These are phyloP conservation scores for Gelatoporia subvermispora DNA, from an alignment of 768 basidiomycete species.

Conservation along the genomic window DNA sequence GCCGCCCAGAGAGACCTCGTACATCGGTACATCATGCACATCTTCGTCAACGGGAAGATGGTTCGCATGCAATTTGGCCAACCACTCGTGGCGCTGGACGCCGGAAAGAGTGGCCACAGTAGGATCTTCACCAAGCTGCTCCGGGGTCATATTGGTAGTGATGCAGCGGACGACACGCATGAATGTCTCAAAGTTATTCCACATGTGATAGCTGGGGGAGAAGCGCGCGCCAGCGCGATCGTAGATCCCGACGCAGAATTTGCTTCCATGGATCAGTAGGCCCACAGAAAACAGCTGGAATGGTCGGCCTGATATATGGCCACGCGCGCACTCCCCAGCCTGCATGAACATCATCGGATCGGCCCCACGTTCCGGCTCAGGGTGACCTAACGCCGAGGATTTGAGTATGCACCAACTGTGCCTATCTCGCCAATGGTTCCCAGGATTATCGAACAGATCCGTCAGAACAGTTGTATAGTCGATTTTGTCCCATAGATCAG, in stretches of 20 bases:
- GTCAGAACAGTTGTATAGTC: not conserved
- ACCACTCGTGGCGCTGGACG: too few relatives aligned
- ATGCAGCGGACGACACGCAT: slow-evolving; percentile 21
- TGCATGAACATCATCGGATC: not conserved
- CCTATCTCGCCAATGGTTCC: not conserved
- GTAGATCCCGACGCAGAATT: slow-evolving; percentile 28
- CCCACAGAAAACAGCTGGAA: slow-evolving; percentile 27
- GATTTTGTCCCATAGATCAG: not conserved
- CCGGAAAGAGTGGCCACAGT: not conserved
- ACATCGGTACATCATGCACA: too few relatives aligned
- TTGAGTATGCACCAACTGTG: not conserved
- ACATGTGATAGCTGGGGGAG: slow-evolving; percentile 22
- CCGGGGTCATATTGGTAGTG: slow-evolving; percentile 1
- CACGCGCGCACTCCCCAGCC: slow-evolving; percentile 22
- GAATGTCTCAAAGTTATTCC: slow-evolving; percentile 15
- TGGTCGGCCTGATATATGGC: slow-evolving; percentile 21
- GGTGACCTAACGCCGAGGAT: not conserved
- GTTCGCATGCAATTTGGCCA: too few relatives aligned
- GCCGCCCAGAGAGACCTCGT: too few relatives aligned
- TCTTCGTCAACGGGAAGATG: too few relatives aligned
- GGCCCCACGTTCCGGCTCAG: not conserved
- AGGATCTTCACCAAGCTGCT: slow-evolving; percentile 6
- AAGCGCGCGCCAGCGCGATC: slow-evolving; percentile 25
- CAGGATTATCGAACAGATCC: not conserved
- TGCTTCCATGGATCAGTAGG: slow-evolving; percentile 23